Evolutionary conservation across 768 basidiomycete genomes (phyloP).

Genomic region (Boletales sp.): DNA sequence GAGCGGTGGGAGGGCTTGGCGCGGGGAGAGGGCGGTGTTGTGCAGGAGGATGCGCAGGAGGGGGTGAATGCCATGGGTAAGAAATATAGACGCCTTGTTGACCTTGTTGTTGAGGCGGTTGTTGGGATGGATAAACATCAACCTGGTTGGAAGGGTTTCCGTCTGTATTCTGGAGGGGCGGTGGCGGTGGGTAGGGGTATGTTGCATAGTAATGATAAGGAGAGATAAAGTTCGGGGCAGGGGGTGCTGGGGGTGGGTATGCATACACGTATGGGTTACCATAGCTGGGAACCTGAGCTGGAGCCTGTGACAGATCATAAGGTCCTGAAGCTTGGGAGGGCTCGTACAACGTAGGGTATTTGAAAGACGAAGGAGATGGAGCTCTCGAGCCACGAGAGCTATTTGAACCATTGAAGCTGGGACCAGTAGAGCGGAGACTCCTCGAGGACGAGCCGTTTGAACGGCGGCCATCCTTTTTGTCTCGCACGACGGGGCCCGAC

Average conservation of each 20-base stretch:
- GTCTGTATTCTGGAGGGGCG: conserved; percentile 40
- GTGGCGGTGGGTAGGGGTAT: conserved; percentile 52
- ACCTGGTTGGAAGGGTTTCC: conserved; percentile 21
- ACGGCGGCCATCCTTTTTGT: conserved; percentile 52
- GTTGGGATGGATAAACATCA: conserved; percentile 33
- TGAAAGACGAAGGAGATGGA: conserved; percentile 68
- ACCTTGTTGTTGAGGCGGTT: conserved; percentile 31
- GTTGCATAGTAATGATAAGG: conserved; percentile 42
- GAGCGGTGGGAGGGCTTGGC: conserved; percentile 28
- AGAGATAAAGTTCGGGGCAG: conserved; percentile 37
- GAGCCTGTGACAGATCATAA: conserved; percentile 30
- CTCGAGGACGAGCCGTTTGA: conserved; percentile 59
- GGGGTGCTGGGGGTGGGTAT: conserved; percentile 38
- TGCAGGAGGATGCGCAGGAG: conserved; percentile 39
- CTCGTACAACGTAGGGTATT: conserved; percentile 72
- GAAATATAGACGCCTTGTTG: conserved; percentile 28
- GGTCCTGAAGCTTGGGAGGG: conserved; percentile 34
- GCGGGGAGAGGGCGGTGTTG: conserved; percentile 34
- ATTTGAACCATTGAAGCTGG: conserved; percentile 48
- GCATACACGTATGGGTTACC: conserved; percentile 35
- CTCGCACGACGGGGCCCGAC: conserved; percentile 56
- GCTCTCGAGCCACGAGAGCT: conserved; percentile 73
- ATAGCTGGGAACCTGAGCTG: conserved; percentile 29
- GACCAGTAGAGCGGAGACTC: conserved; percentile 53
- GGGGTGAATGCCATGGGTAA: conserved; percentile 34